phyloP scores from a whole-genome alignment of 1,139 yeast species.

The Chernovozyma aurita region DNA sequence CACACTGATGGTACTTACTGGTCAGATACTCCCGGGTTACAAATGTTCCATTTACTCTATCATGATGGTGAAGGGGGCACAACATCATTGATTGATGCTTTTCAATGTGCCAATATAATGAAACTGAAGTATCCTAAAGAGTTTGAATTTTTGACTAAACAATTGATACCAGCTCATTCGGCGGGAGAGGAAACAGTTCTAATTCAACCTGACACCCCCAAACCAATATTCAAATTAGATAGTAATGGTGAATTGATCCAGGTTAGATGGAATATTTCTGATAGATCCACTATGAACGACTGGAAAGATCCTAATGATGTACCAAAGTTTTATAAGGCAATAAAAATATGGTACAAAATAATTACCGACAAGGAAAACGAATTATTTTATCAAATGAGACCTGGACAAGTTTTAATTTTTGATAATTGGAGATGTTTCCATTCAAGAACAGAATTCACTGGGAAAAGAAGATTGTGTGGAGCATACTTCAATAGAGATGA shows the following conservation, averaged over 20 bases:
- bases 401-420: slow-evolving; percentile 67
- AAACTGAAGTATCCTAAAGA: slow-evolving; percentile 48
- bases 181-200: slow-evolving; percentile 72
- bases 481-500: slow-evolving; percentile 72
- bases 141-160: slow-evolving; percentile 47
- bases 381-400: slow-evolving; percentile 53
- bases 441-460: slow-evolving; percentile 66
- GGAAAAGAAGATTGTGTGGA: slow-evolving; percentile 72
- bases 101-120: slow-evolving; percentile 54
- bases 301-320: slow-evolving; percentile 54
- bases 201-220: slow-evolving; percentile 58
- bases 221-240: slow-evolving; percentile 60
- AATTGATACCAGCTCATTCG: slow-evolving; percentile 68
- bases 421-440: slow-evolving; percentile 79
- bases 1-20: slow-evolving; percentile 82
- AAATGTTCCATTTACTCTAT: slow-evolving; percentile 61
- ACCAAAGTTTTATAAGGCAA: slow-evolving; percentile 56
- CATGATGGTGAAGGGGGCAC: slow-evolving; percentile 75
- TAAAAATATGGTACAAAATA: slow-evolving; percentile 53
- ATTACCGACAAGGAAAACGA: slow-evolving; percentile 52
- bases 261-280: slow-evolving; percentile 74
- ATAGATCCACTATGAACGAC: slow-evolving; percentile 61
- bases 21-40: slow-evolving; percentile 74
- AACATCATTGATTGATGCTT: slow-evolving; percentile 68
- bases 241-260: slow-evolving; percentile 53